Conservation (phyloP, 805 yeast species). For the Sporopachydermia quercuum region DNA sequence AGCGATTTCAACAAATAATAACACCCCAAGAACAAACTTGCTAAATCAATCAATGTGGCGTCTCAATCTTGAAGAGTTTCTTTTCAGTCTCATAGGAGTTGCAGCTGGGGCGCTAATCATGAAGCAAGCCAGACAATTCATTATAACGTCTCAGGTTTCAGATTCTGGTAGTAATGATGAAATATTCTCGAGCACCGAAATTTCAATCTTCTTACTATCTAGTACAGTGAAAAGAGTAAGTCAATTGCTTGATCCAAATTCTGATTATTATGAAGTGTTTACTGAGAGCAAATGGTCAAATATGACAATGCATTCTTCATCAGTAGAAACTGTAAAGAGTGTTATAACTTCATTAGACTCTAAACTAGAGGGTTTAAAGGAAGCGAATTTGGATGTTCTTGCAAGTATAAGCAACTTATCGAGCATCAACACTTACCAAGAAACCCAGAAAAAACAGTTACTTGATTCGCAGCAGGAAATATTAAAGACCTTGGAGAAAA, state of each 20-base stretch:
- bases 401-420: neutral
- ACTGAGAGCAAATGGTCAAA: too few relatives aligned
- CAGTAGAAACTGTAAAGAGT: neutral
- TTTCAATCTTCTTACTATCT: neutral
- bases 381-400: neutral
- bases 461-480: neutral
- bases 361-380: neutral
- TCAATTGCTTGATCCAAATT: neutral
- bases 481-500: neutral
- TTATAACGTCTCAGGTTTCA: neutral
- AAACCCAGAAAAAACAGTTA: neutral
- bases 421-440: conserved; percentile 1
- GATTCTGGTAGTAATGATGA: neutral
- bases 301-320: too few relatives aligned
- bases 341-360: neutral
- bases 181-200: neutral
- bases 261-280: neutral
- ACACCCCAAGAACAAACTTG: neutral
- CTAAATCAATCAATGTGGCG: too few relatives aligned
- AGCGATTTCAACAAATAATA: neutral
- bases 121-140: neutral
- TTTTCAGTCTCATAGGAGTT: too few relatives aligned
- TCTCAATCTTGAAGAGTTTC: too few relatives aligned
- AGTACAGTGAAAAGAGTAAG: neutral
- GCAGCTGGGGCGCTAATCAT: neutral